phyloP scores from a whole-genome alignment of 2,329 filamentous ascomycete species.

The Alternaria hordeiaustralica region DNA sequence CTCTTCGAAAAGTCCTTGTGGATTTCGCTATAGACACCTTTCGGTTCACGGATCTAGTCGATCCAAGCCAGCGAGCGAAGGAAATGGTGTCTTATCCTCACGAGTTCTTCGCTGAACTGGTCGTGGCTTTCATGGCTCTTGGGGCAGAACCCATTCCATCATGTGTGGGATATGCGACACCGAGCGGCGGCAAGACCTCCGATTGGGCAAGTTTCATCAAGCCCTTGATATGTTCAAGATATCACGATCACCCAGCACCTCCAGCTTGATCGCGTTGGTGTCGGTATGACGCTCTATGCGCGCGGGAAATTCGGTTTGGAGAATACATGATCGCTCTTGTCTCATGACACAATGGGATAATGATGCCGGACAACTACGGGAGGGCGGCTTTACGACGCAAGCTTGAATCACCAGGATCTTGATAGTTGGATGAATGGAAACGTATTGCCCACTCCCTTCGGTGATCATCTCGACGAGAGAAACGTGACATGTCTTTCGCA shows the following conservation, averaged over 20 bases:
- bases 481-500: no score
- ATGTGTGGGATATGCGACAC: no score
- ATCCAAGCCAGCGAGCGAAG: not conserved
- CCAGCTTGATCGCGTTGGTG: not conserved
- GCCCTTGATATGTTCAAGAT: not conserved
- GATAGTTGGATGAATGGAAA: no score
- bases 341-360: not conserved
- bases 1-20: not conserved
- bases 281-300: not conserved
- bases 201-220: no score
- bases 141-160: not conserved
- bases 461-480: no score
- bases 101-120: accelerated
- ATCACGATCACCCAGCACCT: not conserved
- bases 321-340: not conserved
- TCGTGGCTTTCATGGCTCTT: not conserved
- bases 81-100: no score
- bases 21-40: not conserved
- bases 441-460: no score
- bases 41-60: not conserved
- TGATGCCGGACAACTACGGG: not conserved
- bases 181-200: no score
- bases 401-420: no score
- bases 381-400: no score
- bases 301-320: not conserved